These are phyloP conservation scores for Grifola frondosa DNA, from an alignment of 1,284 basidiomycete genomes.

Conservation along the genomic window DNA sequence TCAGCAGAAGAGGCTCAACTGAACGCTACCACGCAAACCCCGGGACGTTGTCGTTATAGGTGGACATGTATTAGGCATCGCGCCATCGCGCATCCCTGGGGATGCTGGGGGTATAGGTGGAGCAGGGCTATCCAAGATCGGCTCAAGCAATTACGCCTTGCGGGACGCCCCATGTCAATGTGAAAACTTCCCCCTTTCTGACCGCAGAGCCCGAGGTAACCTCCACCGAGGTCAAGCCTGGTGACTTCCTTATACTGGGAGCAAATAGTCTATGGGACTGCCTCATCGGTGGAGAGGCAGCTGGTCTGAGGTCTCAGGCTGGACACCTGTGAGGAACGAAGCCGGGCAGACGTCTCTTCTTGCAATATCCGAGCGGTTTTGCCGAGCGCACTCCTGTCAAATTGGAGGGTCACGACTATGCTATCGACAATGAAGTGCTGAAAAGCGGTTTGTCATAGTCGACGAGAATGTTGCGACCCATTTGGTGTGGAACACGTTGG, in stretches of 20 bases:
- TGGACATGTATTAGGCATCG: constrained; percentile 43
- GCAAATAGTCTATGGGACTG: constrained; percentile 60
- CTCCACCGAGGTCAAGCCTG: constrained; percentile 35
- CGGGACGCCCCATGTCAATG: constrained; percentile 24
- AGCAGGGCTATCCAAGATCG: constrained; percentile 31
- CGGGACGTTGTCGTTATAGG: constrained; percentile 39
- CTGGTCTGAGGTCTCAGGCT: constrained; percentile 39
- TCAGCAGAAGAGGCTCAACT: constrained; percentile 39
- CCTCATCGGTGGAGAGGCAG: constrained; percentile 57
- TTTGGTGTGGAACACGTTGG: constrained; percentile 59
- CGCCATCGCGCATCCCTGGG: constrained; percentile 51
- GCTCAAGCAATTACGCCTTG: constrained; percentile 35
- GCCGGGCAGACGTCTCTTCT: neutral
- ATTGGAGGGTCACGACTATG: constrained; percentile 21
- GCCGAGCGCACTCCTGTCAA: constrained; percentile 19
- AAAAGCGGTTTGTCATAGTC: constrained; percentile 43
- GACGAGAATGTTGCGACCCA: constrained; percentile 54
- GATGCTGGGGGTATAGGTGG: constrained; percentile 55
- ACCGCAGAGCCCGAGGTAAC: constrained; percentile 60
- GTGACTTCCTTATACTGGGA: constrained; percentile 57
- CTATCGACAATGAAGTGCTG: constrained; percentile 38
- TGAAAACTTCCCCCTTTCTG: constrained; percentile 50
- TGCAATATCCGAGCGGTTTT: neutral
- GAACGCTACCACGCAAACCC: constrained; percentile 38
- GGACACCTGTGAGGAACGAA: neutral